Base-by-base conservation (phyloP, 768 basidiomycete species). In the Psilocybe tampanensis region DNA sequence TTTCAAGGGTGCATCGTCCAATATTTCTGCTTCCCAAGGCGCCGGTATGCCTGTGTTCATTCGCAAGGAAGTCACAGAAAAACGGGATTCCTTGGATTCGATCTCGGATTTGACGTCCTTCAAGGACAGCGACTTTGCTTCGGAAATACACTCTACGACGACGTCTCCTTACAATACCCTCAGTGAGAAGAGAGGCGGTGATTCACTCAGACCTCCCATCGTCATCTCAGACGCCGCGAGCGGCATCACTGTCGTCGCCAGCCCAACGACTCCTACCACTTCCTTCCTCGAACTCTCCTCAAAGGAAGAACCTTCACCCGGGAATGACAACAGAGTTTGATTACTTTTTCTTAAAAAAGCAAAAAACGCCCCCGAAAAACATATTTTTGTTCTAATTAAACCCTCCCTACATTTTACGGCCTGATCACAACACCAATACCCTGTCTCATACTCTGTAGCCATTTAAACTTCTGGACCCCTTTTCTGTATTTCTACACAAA, bases 251-350 rank as follows among this genome's bases (percentile, higher is more conserved):
- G 41, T 51, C 13, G 22, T 57, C 39, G 47, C 50, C 8, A 12
- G 29, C 36, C 18, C 44, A 3, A 23, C 48, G 17, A 61, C 60
- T 18, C 60, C 66, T 2, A 51, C 63, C 19, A 60, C 59, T 5
- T 70, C 68, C 15, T 70, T 70, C 59, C 64, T 70, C 9, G 68
- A 70, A 42, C 50, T 70, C 12, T 55, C 61, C 15, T n/a, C n/a
- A n/a, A 47, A 58, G 9, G 52, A n/a, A 8, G 29, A 15, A 44
- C 15, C 24, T 32, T 47, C 26, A 29, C 21, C 44, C 23, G 56
- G 58, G 23, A 62, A 62, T 23, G 61, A 65, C 32, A 58, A 60
- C 39, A 56, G 47, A 56, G 61, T 60, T 26, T 62, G 53, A 56
- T 32, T 3, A 32, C n/a, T n/a, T n/a, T n/a, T n/a, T n/a, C n/a